Conservation (phyloP, 2,329 filamentous ascomycete genomes). For the Colletotrichum sp. region DNA sequence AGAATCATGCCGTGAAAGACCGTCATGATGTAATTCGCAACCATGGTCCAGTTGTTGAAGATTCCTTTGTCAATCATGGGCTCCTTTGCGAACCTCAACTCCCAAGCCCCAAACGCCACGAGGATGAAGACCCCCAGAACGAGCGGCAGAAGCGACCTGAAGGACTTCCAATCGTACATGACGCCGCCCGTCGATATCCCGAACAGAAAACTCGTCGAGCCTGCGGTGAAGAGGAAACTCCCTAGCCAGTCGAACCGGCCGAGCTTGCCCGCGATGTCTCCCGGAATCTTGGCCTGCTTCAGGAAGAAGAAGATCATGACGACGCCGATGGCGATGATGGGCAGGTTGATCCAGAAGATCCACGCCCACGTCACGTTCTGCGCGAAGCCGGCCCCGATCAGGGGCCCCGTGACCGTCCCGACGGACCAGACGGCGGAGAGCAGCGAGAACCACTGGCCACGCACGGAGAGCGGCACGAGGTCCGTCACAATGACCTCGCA, state of each 20-base stretch:
- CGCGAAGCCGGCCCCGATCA: conserved; percentile 58
- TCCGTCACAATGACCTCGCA: conserved; percentile 51
- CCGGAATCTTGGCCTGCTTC: conserved; percentile 24
- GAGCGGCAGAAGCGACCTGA: conserved; percentile 66
- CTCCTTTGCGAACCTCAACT: conserved; percentile 52
- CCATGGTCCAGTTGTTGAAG: conserved; percentile 52
- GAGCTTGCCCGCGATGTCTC: conserved; percentile 21
- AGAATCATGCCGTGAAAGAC: conserved; percentile 62
- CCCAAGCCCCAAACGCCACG: conserved; percentile 56
- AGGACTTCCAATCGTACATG: conserved; percentile 67
- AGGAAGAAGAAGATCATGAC: conserved; percentile 55
- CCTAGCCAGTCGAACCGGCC: conserved; percentile 67
- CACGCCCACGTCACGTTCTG: conserved; percentile 60
- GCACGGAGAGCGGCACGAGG: conserved; percentile 44
- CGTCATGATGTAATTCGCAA: conserved; percentile 54
- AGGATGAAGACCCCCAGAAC: conserved; percentile 58
- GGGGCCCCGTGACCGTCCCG: conserved; percentile 56
- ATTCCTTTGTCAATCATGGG: conserved; percentile 51
- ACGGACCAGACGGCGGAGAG: conserved; percentile 55
- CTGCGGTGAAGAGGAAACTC: conserved; percentile 62
- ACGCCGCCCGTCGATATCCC: conserved; percentile 69
- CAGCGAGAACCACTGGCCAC: conserved; percentile 43
- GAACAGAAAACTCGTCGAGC: conserved; percentile 63
- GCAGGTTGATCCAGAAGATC: conserved; percentile 70
- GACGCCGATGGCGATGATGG: conserved; percentile 55